Base-by-base conservation (phyloP, 2,329 filamentous ascomycete genomes). In the Penicillium sp. region DNA sequence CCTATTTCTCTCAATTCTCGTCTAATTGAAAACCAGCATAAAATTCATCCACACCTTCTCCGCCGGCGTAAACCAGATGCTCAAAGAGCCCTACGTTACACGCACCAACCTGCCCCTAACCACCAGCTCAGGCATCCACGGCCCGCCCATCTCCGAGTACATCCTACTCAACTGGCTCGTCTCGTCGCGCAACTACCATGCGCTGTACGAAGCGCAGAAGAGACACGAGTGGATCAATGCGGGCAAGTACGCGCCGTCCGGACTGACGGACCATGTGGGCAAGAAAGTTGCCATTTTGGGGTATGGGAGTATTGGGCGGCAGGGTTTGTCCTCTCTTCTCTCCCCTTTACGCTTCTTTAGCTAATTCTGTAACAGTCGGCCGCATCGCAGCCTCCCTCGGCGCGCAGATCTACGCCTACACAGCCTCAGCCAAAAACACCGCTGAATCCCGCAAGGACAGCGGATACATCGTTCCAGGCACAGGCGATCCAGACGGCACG, bases 351-450 rank as follows among this genome's bases (percentile, higher is more conserved):
- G 16, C 24, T 23, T 26, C 20, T 26, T 5, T 16, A n/a, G n/a
- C n/a, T n/a, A n/a, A n/a, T n/a, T n/a, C n/a, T n/a, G n/a, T n/a
- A n/a, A 12, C 38, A 81, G 80, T 81, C 42, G 82, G 77, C 33
- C 76, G 77, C 24, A 79, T 90, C 3, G 82, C 82, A 11, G 78
- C 77, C 14, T 85, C 86, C 2, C 71, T 90, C 64, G 89, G 89
- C 18, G 86, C 90, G 81, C 78, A 84, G 26, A 82, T 93, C 0
- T 78, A 91, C 66, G 89, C 89, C 0, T 91, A 88, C 74, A 93
- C 89, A 0, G 84, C 88, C 0, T 83, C 83, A 24, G 82, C 87
- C 0, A 85, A 87, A n/a, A 69, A 76, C 8, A 90, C 88, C 0
- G 81, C 84, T 0, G 85, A 85, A 55, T 87, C 84, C 1, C 81